Evolutionary conservation across 129 eudicot genomes (phyloP).

Genomic region (Lactuca saligna): DNA sequence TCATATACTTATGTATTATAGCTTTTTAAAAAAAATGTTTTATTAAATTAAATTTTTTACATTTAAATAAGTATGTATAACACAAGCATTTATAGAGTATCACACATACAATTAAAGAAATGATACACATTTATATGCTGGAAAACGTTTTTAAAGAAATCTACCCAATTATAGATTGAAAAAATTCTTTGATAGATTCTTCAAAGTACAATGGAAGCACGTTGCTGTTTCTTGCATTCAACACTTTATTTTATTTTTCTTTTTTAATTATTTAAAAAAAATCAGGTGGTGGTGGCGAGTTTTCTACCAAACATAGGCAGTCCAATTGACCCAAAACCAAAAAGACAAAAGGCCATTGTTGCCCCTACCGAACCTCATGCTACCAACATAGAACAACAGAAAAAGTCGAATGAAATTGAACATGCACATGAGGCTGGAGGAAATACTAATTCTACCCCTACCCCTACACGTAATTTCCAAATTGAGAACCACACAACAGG

Average conservation of each 20-base stretch:
- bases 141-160: too few relatives aligned
- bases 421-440: conserved; percentile 31
- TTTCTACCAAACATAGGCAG: conserved; percentile 46
- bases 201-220: too few relatives aligned
- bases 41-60: background rate
- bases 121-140: background rate
- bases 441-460: conserved; percentile 26
- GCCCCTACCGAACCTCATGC: conserved; percentile 22
- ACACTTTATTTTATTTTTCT: background rate
- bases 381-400: conserved; percentile 31
- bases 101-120: background rate
- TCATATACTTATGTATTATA: background rate
- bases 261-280: background rate
- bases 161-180: too few relatives aligned
- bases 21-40: too few relatives aligned
- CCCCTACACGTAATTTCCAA: conserved; percentile 35
- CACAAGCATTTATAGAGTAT: background rate
- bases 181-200: too few relatives aligned
- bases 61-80: too few relatives aligned
- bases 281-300: conserved; percentile 64
- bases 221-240: too few relatives aligned
- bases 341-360: conserved; percentile 18
- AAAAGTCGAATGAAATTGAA: conserved; percentile 25
- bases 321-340: conserved; percentile 38
- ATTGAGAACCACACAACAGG: conserved; percentile 35